Evolutionary conservation across 2,329 filamentous ascomycete genomes (phyloP), one percentile per base, ranked within the genome.

Genomic region (Drechslerella coelobrocha): DNA sequence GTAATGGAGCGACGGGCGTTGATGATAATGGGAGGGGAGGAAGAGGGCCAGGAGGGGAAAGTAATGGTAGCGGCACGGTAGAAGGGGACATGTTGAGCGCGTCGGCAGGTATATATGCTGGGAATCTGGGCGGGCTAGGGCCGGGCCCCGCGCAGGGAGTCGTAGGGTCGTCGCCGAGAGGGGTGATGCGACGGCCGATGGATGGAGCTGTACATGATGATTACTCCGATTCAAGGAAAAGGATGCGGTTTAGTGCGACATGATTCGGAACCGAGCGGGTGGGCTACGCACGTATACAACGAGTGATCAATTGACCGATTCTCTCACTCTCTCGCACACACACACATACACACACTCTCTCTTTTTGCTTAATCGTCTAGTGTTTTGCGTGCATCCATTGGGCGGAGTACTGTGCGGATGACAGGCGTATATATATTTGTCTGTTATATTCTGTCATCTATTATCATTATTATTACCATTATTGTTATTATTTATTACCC

Each of bases 191-290:
- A 23, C 27, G 65, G 17, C 65, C 47, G 26, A 50, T 69, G 9
- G 65, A 69, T 21, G 27, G 51, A 19, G 51, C 21, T 19, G 27
- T 59, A 21, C 65, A 69, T 43, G 65, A 69, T 12, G 65, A 69
- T 6, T 69, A 69, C 34, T 24, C 45, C 8, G 57, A 69, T 34
- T 39, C 65, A 26, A 51, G 65, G 52, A 69, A 69, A 57, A 62
- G 65, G 57, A 69, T 69, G 57, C 56, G 65, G 47, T 69, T 59
- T 62, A 69, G 55, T 23, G 52, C 65, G 47, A n/a, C 65, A 1
- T 66, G 23, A 31, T 2, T 9, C 12, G 41, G n/a, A 37, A 8
- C n/a, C n/a, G n/a, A n/a, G n/a, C n/a, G n/a, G n/a, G n/a, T n/a
- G n/a, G n/a, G n/a, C n/a, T n/a, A n/a, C n/a, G n/a, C n/a, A n/a